Evolutionary conservation across 805 yeast species (phyloP).

Genomic region (Candida argentea): DNA sequence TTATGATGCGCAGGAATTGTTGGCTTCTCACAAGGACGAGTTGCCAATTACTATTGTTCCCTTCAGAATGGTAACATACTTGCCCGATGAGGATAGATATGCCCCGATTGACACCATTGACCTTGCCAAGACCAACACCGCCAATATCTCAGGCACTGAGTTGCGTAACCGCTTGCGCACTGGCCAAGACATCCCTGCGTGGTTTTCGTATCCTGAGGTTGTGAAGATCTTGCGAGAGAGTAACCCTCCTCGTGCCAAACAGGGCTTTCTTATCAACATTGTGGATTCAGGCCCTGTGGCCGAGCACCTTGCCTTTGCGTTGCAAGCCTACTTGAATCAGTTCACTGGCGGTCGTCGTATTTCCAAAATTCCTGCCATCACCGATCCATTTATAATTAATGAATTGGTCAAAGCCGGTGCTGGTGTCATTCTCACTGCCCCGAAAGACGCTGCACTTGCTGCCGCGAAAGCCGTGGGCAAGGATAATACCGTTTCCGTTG

Average conservation of each 20-base stretch:
- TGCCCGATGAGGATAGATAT: conserved; percentile 91
- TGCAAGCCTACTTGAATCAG: conserved; percentile 86
- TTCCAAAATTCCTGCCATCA: conserved; percentile 36
- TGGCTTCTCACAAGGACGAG: conserved; percentile 65
- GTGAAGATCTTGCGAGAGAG: conserved; percentile 83
- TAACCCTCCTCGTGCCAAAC: conserved; percentile 83
- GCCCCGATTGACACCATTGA: conserved; percentile 92
- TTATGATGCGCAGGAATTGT: conserved; percentile 89
- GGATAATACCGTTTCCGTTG: conserved; percentile 43
- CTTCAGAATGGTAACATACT: conserved; percentile 91
- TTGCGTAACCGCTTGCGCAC: conserved; percentile 77
- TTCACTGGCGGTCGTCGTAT: conserved; percentile 76
- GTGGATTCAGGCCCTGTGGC: conserved; percentile 39
- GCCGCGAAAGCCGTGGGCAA: conserved; percentile 46
- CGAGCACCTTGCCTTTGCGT: conserved; percentile 59
- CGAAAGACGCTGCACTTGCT: conserved; percentile 39
- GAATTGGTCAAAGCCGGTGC: conserved; percentile 85
- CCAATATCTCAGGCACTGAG: conserved; percentile 92
- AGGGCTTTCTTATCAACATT: conserved; percentile 77
- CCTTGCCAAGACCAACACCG: conserved; percentile 59
- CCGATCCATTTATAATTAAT: conserved; percentile 55
- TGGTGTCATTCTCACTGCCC: conserved; percentile 60
- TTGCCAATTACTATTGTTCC: conserved; percentile 87
- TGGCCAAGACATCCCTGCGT: conserved; percentile 84
- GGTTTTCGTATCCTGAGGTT: conserved; percentile 97